These are phyloP conservation scores for Fusarium fujikuroi DNA, from an alignment of 2,329 filamentous ascomycete genomes.

Conservation along the genomic window DNA sequence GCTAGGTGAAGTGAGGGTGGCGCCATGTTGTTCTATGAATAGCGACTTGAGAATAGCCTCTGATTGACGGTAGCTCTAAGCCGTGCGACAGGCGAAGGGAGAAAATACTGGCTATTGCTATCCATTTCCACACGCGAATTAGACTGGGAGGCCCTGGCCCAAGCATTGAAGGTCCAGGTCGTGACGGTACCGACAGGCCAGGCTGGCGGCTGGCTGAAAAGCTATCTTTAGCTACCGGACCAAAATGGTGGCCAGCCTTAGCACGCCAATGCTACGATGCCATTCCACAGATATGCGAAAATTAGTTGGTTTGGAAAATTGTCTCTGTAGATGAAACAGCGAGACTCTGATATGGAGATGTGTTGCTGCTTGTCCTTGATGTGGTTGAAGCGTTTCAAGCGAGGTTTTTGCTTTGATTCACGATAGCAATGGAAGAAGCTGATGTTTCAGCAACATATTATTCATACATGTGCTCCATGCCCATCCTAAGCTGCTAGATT, in stretches of 20 bases:
- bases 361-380: background rate
- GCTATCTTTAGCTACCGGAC: slow-evolving; percentile 31
- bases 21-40: slow-evolving; percentile 4
- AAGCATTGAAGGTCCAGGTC: background rate
- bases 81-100: background rate
- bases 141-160: background rate
- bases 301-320: slow-evolving; percentile 8
- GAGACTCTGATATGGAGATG: background rate
- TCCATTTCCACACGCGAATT: background rate
- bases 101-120: background rate
- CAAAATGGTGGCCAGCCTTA: slow-evolving; percentile 1
- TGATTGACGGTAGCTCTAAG: background rate
- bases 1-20: background rate
- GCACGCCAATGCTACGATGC: slow-evolving; percentile 3
- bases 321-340: background rate
- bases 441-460: background rate
- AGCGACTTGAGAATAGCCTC: background rate
- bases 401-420: background rate
- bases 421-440: background rate
- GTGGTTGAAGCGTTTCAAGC: background rate
- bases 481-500: background rate
- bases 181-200: background rate
- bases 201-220: background rate
- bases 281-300: background rate
- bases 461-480: background rate